A percentile compares a stretch with the other conserved stretches of the same genome.
These are phyloP conservation scores for Ulota crispa DNA, from an alignment of 225 moss, liverwort and hornwort genomes.

Conservation along the genomic window DNA sequence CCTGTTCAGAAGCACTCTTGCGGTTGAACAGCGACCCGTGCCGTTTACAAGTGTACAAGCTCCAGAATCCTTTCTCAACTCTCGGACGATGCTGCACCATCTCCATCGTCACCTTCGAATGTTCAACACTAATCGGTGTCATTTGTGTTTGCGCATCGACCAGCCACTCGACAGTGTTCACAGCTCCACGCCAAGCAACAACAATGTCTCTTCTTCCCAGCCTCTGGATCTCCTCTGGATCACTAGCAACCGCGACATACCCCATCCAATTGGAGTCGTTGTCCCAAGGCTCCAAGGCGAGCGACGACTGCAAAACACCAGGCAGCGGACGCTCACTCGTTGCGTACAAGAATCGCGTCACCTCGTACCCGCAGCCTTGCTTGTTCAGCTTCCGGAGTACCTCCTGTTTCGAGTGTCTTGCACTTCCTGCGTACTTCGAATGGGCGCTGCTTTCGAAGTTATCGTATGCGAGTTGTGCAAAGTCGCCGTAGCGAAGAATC, in stretches of 20 bases:
- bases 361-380: slow-evolving; percentile 44
- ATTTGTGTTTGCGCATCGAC: slow-evolving; percentile 41
- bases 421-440: slow-evolving; percentile 64
- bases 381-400: slow-evolving; percentile 33
- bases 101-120: slow-evolving; percentile 4
- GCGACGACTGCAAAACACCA: slow-evolving; percentile 31
- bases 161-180: slow-evolving; percentile 49
- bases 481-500: slow-evolving; percentile 65
- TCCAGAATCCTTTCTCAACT: slow-evolving; percentile 52
- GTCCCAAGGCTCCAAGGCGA: slow-evolving; percentile 45
- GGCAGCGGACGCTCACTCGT: slow-evolving; percentile 37
- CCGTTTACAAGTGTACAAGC: slow-evolving; percentile 39
- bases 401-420: slow-evolving; percentile 32
- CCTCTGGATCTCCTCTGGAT: slow-evolving; percentile 47
- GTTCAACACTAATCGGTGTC: slow-evolving; percentile 23
- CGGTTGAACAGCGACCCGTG: slow-evolving; percentile 37
- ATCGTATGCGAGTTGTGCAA: slow-evolving; percentile 61
- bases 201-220: slow-evolving; percentile 65
- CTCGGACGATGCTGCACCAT: slow-evolving; percentile 21
- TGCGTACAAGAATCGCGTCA: slow-evolving; percentile 59
- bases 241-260: slow-evolving; percentile 57
- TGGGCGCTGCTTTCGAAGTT: slow-evolving; percentile 44
- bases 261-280: slow-evolving; percentile 64
- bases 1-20: slow-evolving; percentile 50
- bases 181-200: slow-evolving; percentile 61